A percentile compares a stretch with the other conserved stretches of the same genome.
These are phyloP conservation scores for Simplicillium sp. DNA, from an alignment of 2,329 filamentous ascomycete species.

Conservation along the genomic window DNA sequence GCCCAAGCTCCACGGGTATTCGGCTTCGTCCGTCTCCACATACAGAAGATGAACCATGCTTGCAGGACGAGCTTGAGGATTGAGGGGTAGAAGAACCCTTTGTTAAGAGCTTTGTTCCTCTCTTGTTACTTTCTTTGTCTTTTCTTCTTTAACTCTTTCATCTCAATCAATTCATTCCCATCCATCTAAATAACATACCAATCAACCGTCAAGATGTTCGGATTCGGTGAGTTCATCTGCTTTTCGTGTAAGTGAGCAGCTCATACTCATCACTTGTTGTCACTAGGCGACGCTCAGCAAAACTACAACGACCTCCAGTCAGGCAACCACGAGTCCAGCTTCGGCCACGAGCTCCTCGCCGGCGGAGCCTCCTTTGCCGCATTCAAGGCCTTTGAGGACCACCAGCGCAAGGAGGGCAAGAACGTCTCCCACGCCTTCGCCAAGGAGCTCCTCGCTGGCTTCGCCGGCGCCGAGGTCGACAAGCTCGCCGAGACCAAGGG, in stretches of 20 bases:
- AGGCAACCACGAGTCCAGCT: constrained; percentile 45
- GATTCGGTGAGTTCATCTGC: constrained; percentile 3
- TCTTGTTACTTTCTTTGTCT: neutral
- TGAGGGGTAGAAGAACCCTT: neutral
- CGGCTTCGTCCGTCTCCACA: neutral
- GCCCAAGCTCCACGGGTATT: no score
- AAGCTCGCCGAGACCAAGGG: constrained; percentile 65
- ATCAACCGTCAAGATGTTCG: constrained; percentile 4
- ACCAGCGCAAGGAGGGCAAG: constrained; percentile 58
- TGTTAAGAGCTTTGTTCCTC: neutral
- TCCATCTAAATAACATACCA: no score
- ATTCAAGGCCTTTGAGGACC: constrained; percentile 72
- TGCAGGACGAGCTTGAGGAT: neutral
- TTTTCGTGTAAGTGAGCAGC: neutral
- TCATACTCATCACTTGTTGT: neutral
- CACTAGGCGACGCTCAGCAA: constrained; percentile 6
- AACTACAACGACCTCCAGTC: constrained; percentile 28
- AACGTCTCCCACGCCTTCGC: constrained; percentile 63
- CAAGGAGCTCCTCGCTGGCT: constrained; percentile 65
- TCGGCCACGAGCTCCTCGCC: constrained; percentile 66
- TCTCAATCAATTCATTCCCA: neutral
- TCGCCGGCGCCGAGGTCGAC: constrained; percentile 68
- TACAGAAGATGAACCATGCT: neutral
- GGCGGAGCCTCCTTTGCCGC: constrained; percentile 70
- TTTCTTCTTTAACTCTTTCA: neutral